These are phyloP conservation scores for Trichoderma sp. DNA, from an alignment of 2,329 filamentous ascomycete genomes.

Conservation along the genomic window DNA sequence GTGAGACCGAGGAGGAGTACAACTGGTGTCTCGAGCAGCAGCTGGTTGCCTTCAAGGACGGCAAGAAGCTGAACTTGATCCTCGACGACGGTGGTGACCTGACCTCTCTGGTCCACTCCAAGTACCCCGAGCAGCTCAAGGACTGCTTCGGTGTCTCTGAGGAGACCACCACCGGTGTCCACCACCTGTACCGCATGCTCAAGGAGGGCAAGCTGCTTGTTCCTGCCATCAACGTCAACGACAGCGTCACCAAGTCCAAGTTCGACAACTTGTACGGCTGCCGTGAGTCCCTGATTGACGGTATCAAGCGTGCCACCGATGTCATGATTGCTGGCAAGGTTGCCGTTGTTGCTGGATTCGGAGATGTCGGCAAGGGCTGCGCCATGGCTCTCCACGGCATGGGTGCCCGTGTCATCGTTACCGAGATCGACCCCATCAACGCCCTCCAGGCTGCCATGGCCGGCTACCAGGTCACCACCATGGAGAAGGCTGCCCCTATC, in stretches of 20 bases:
- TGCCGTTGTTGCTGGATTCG: slow-evolving; percentile 94
- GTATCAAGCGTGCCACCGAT: slow-evolving; percentile 99
- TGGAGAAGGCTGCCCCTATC: slow-evolving; percentile 86
- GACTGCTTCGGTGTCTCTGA: slow-evolving; percentile 98
- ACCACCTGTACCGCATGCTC: slow-evolving; percentile 98
- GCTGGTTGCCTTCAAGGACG: slow-evolving; percentile 92
- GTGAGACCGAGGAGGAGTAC: slow-evolving; percentile 99
- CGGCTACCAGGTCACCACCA: slow-evolving; percentile 93
- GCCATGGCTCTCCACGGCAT: slow-evolving; percentile 93
- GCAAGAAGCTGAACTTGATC: slow-evolving; percentile 96
- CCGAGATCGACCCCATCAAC: slow-evolving; percentile 99
- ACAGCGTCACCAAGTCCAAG: slow-evolving; percentile 99
- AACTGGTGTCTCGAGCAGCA: slow-evolving; percentile 99
- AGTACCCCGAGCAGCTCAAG: slow-evolving; percentile 98
- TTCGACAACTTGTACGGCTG: slow-evolving; percentile 99
- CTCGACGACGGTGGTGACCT: slow-evolving; percentile 98
- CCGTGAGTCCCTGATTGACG: slow-evolving; percentile 97
- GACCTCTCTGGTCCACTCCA: slow-evolving; percentile 91
- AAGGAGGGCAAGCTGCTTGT: slow-evolving; percentile 87
- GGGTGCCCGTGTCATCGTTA: slow-evolving; percentile 94
- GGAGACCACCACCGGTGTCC: slow-evolving; percentile 99
- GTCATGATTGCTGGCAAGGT: slow-evolving; percentile 99
- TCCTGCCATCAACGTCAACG: slow-evolving; percentile 98
- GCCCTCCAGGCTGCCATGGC: slow-evolving; percentile 97
- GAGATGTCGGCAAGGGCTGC: slow-evolving; percentile 99